phyloP scores from a whole-genome alignment of 306 rosid species.

The Dicorynia guianensis region DNA sequence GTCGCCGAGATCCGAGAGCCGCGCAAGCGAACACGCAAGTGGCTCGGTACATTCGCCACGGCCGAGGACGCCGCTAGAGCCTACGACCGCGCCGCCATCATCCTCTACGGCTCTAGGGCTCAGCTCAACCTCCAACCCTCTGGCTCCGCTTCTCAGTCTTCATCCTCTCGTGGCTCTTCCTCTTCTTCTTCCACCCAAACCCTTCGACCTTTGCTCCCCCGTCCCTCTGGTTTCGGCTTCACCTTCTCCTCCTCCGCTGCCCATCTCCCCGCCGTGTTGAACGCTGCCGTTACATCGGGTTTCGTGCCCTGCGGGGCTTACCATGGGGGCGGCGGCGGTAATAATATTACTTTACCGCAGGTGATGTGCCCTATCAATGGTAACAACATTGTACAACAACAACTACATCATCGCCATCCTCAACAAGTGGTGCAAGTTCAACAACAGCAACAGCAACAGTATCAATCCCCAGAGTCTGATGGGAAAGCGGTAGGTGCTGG shows the following conservation, averaged over 20 bases:
- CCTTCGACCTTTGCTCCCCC: constrained; percentile 81
- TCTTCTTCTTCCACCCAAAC: constrained; percentile 64
- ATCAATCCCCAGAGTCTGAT: constrained; percentile 18
- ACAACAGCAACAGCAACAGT: constrained; percentile 37
- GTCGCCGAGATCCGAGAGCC: constrained; percentile 99
- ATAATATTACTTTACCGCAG: not conserved
- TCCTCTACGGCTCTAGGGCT: constrained; percentile 86
- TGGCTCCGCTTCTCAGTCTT: constrained; percentile 40
- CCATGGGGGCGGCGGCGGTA: not conserved
- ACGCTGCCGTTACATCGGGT: constrained; percentile 32
- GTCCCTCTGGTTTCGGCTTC: constrained; percentile 58
- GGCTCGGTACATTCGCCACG: constrained; percentile 95
- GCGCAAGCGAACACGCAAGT: constrained; percentile 81
- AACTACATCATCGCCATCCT: constrained; percentile 36
- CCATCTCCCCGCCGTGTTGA: constrained; percentile 34
- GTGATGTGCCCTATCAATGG: constrained; percentile 35
- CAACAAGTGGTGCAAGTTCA: constrained; percentile 41
- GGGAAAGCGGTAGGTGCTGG: not conserved
- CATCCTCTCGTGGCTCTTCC: constrained; percentile 48
- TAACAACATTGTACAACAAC: not conserved
- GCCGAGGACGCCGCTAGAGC: constrained; percentile 97
- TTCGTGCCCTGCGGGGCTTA: constrained; percentile 46
- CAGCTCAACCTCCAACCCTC: constrained; percentile 86
- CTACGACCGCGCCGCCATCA: constrained; percentile 91
- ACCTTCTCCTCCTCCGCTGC: constrained; percentile 43